Evolutionary conservation across 495 filamentous ascomycete species (phyloP).

Genomic region (Lophiotrema nucula): DNA sequence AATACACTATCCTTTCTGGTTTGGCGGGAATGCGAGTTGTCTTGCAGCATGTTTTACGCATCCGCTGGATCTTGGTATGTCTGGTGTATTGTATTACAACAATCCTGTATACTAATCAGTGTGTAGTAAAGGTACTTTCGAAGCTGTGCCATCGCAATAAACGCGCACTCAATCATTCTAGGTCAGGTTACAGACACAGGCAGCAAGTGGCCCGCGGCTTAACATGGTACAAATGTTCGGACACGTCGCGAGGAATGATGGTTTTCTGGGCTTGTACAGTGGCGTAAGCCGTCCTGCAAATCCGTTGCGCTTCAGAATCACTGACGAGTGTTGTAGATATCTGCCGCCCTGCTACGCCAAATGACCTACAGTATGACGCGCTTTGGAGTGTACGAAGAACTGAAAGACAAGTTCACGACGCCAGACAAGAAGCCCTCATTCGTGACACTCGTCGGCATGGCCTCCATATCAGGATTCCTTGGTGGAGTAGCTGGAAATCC

Average conservation of each 20-base stretch:
- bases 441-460: constrained; percentile 72
- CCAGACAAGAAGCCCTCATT: constrained; percentile 57
- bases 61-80: constrained; percentile 77
- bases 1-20: constrained; percentile 71
- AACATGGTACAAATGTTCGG: constrained; percentile 79
- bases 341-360: constrained; percentile 88
- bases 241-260: constrained; percentile 67
- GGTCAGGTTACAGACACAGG: constrained; percentile 82
- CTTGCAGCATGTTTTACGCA: constrained; percentile 88
- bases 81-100: neutral
- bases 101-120: neutral
- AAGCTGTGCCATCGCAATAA: neutral
- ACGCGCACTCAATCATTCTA: constrained; percentile 37
- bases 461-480: constrained; percentile 78
- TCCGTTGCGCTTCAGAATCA: constrained; percentile 1
- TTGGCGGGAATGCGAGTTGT: constrained; percentile 87
- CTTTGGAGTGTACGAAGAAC: constrained; percentile 91
- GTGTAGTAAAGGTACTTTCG: constrained; percentile 32
- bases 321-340: constrained; percentile 55
- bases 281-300: constrained; percentile 64
- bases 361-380: constrained; percentile 85
- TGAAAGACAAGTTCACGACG: constrained; percentile 68
- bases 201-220: constrained; percentile 42
- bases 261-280: constrained; percentile 74
- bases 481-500: constrained; percentile 91